phyloP scores from a whole-genome alignment of 495 filamentous ascomycete species.

The Hyaloscypha variabilis region DNA sequence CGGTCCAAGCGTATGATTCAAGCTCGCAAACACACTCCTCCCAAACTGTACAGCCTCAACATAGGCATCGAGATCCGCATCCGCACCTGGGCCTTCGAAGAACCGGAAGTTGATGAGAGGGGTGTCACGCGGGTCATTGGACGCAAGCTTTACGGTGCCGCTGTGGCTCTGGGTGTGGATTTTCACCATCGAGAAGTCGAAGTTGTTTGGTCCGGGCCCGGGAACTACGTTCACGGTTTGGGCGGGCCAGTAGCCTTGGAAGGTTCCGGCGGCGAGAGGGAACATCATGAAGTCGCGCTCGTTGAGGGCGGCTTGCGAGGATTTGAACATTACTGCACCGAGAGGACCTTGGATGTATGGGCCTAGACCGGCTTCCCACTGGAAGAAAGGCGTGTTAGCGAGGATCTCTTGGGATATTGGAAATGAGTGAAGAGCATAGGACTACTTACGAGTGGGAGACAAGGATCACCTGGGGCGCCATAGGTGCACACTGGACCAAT shows the following conservation, averaged over 20 bases:
- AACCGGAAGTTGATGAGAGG: constrained; percentile 52
- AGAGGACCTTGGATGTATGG: constrained; percentile 53
- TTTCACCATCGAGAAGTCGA: constrained; percentile 44
- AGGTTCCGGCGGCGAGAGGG: constrained; percentile 53
- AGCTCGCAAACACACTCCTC: neutral
- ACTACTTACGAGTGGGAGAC: constrained; percentile 38
- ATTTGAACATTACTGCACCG: constrained; percentile 48
- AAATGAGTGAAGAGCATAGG: no score
- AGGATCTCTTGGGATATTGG: no score
- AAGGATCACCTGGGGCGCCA: constrained; percentile 45
- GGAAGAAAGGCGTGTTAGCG: no score
- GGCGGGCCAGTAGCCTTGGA: constrained; percentile 41
- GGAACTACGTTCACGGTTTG: constrained; percentile 36
- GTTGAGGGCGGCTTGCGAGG: constrained; percentile 37
- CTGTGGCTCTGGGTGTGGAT: constrained; percentile 5
- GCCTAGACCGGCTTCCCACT: constrained; percentile 44
- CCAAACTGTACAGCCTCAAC: constrained; percentile 1
- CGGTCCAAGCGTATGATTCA: neutral
- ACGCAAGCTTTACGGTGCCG: constrained; percentile 44
- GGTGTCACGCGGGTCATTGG: constrained; percentile 52
- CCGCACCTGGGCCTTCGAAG: neutral
- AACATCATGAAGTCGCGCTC: constrained; percentile 53
- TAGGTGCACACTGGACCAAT: constrained; percentile 44
- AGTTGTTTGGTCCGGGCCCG: constrained; percentile 50
- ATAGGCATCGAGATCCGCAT: neutral